Percentiles rank a stretch among this genome's conserved stretches.
Conservation (phyloP, 345 rosid genomes). For the Salix udensis region DNA sequence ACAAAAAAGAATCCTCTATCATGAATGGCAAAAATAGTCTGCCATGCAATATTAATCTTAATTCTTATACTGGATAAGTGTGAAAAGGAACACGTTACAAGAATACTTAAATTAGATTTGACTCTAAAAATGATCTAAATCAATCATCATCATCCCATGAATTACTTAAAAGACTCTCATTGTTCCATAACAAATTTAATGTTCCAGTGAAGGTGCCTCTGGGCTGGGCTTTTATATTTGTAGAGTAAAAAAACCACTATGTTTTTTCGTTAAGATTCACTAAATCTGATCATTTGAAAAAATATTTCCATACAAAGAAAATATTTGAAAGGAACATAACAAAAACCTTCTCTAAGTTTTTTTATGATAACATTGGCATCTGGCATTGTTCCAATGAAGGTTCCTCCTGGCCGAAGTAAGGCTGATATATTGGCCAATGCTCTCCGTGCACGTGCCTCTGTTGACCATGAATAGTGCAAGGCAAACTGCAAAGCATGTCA, state of each 20-base stretch:
- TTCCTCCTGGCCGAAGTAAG: constrained; percentile 93
- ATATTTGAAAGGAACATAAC: background rate
- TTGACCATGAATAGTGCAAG: constrained; percentile 94
- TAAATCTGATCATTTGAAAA: background rate
- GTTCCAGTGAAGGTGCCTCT: background rate
- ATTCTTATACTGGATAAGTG: background rate
- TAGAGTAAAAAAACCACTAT: background rate
- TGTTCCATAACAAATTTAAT: background rate
- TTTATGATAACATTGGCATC: constrained; percentile 90
- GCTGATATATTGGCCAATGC: constrained; percentile 93
- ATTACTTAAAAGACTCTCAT: background rate
- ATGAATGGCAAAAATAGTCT: constrained; percentile 18
- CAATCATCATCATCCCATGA: background rate
- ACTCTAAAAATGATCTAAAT: background rate
- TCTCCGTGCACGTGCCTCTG: constrained; percentile 85
- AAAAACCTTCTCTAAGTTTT: constrained; percentile 80
- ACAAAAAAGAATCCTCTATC: constrained; percentile 20
- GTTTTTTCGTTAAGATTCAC: background rate
- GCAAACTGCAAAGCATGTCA: constrained; percentile 69
- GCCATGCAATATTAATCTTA: constrained; percentile 2
- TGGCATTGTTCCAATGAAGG: constrained; percentile 93
- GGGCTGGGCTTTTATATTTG: background rate
- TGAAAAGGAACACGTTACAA: background rate
- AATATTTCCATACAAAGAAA: background rate
- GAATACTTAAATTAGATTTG: background rate